Evolutionary conservation across 192 early-diverging fungal genomes (phyloP).

Genomic region (Radiomyces spectabilis): DNA sequence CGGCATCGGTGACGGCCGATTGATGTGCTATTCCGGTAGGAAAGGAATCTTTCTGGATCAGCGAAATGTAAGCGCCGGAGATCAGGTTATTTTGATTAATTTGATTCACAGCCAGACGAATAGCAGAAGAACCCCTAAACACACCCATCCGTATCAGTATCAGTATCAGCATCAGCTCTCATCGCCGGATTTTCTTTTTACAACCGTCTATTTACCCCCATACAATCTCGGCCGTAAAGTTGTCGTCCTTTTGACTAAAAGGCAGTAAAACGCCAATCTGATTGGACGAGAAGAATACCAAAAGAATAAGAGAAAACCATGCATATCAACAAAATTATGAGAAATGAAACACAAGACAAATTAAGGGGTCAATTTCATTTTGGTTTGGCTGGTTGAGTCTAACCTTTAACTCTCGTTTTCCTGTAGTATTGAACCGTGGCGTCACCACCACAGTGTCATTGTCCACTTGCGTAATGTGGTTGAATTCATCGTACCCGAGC

Average conservation of each 20-base stretch:
- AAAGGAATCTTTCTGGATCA: conserved; percentile 44
- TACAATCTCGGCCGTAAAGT: conserved; percentile 25
- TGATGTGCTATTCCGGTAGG: conserved; percentile 31
- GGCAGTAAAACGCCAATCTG: conserved; percentile 28
- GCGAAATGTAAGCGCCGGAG: conserved; percentile 37
- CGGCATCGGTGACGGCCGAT: conserved; percentile 37
- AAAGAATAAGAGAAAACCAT: neutral
- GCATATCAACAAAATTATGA: too few relatives aligned
- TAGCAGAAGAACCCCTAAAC: conserved; percentile 39
- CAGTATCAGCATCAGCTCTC: neutral
- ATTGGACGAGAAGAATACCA: neutral
- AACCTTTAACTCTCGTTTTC: conserved; percentile 18
- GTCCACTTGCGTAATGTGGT: conserved; percentile 9
- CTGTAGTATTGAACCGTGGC: conserved; percentile 11
- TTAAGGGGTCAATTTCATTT: too few relatives aligned
- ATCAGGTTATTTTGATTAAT: conserved; percentile 37
- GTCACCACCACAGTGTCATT: conserved; percentile 11
- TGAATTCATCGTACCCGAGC: conserved; percentile 5
- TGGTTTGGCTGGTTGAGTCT: too few relatives aligned
- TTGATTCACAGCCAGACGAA: conserved; percentile 39
- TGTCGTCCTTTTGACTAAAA: conserved; percentile 21
- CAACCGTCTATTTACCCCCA: conserved; percentile 29
- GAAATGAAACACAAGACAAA: too few relatives aligned
- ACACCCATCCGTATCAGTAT: neutral
- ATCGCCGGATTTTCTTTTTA: neutral